phyloP scores from a whole-genome alignment of 768 basidiomycete genomes.

The Panellus pusillus region DNA sequence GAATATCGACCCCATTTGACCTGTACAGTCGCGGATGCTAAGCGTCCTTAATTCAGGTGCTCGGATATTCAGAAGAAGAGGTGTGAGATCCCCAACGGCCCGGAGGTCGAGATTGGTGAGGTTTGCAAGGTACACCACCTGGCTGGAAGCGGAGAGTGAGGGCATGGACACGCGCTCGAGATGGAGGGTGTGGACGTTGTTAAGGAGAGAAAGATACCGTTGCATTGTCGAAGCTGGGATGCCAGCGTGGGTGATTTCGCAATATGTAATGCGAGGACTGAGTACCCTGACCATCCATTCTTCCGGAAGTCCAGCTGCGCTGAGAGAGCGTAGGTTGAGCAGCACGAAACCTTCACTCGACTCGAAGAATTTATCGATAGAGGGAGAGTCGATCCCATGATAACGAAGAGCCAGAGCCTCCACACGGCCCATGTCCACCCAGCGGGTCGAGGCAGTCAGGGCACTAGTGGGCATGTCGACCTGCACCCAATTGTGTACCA shows the following conservation, averaged over 20 bases:
- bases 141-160: not conserved
- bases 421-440: conserved; percentile 23
- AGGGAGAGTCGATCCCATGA: not conserved
- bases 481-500: conserved; percentile 30
- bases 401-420: conserved; percentile 22
- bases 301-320: conserved; percentile 13
- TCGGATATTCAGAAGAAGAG: conserved; percentile 24
- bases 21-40: conserved; percentile 19
- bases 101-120: conserved; percentile 25
- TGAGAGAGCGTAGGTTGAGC: conserved; percentile 25
- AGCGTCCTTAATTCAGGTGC: conserved; percentile 27
- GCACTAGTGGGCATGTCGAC: conserved; percentile 24
- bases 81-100: conserved; percentile 13
- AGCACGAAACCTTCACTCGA: not conserved
- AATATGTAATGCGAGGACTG: conserved; percentile 25
- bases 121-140: conserved; percentile 13
- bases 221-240: conserved; percentile 7
- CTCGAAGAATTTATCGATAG: conserved; percentile 20
- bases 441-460: conserved; percentile 20
- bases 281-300: conserved; percentile 27
- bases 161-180: conserved; percentile 16
- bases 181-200: conserved; percentile 22
- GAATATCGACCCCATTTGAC: conserved; percentile 23
- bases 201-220: conserved; percentile 16
- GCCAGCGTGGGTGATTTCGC: conserved; percentile 16